Percentiles rank a stretch among this genome's conserved stretches.
Evolutionary conservation across 179 eudicot genomes (phyloP).

Genomic region (Pouteria campechiana): DNA sequence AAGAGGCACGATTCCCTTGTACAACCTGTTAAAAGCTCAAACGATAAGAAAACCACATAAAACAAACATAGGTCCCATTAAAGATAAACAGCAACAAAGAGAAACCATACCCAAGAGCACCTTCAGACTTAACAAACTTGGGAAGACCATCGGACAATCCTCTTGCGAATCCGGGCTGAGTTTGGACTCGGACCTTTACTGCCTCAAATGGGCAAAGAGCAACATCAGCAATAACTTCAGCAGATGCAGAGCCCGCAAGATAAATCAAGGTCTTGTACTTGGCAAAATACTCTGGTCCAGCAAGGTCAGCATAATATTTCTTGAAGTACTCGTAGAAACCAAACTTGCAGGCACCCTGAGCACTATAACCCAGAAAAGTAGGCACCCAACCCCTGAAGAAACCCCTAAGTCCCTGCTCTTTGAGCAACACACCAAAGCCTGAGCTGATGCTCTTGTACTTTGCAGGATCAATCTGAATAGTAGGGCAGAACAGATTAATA

Average conservation of each 20-base stretch:
- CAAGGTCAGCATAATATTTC: conserved; percentile 69
- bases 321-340: conserved; percentile 74
- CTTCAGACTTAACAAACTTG: conserved; percentile 52
- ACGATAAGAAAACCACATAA: background rate
- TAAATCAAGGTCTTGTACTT: conserved; percentile 58
- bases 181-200: conserved; percentile 76
- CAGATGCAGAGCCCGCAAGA: conserved; percentile 72
- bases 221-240: conserved; percentile 61
- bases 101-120: conserved; percentile 46
- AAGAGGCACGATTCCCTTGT: conserved; percentile 86
- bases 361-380: conserved; percentile 69
- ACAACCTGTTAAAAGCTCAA: conserved; percentile 35
- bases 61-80: background rate
- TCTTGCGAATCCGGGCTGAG: conserved; percentile 67
- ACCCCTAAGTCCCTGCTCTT: conserved; percentile 62
- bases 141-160: conserved; percentile 75
- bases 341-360: conserved; percentile 66
- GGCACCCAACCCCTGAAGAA: conserved; percentile 78
- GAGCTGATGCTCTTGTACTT: conserved; percentile 51
- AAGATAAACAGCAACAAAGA: background rate
- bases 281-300: conserved; percentile 55
- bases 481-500: background rate
- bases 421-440: conserved; percentile 45
- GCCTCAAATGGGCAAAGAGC: conserved; percentile 85
- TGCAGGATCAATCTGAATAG: conserved; percentile 55